phyloP scores from a whole-genome alignment of 176 grass and related monocot species.

The Metroxylon sagu region DNA sequence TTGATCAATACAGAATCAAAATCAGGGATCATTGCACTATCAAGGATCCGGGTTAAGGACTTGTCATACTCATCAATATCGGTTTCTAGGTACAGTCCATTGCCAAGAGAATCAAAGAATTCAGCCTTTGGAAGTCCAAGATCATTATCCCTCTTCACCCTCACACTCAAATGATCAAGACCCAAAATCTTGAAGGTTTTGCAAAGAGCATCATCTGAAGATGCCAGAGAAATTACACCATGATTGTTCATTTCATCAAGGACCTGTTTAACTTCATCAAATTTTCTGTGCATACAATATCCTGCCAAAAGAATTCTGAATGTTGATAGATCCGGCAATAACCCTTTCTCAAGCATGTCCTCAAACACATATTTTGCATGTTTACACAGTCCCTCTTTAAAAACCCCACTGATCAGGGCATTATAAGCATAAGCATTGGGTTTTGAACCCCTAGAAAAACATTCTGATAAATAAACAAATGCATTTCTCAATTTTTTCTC shows the following conservation, averaged over 20 bases:
- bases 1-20: conserved; percentile 35
- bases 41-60: conserved; percentile 52
- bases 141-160: conserved; percentile 82
- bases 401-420: conserved; percentile 70
- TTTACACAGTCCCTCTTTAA: conserved; percentile 61
- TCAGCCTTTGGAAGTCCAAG: conserved; percentile 60
- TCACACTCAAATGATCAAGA: conserved; percentile 63
- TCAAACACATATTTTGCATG: conserved; percentile 77
- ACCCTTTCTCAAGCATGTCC: conserved; percentile 71
- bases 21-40: conserved; percentile 42
- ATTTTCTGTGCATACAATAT: conserved; percentile 78
- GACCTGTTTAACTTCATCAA: conserved; percentile 66
- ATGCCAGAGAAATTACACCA: conserved; percentile 33
- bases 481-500: conserved; percentile 54
- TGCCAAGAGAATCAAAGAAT: conserved; percentile 90
- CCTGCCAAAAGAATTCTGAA: conserved; percentile 75
- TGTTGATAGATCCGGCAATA: conserved; percentile 49
- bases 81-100: conserved; percentile 81
- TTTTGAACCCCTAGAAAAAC: conserved; percentile 50
- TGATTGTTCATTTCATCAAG: conserved; percentile 41
- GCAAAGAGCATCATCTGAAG: conserved; percentile 55
- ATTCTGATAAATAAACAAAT: conserved; percentile 87
- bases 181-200: conserved; percentile 70
- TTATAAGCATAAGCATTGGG: conserved; percentile 63
- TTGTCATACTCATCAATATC: conserved; percentile 59